Evolutionary conservation across 306 rosid species (phyloP).

Genomic region (Cucumis hystrix): DNA sequence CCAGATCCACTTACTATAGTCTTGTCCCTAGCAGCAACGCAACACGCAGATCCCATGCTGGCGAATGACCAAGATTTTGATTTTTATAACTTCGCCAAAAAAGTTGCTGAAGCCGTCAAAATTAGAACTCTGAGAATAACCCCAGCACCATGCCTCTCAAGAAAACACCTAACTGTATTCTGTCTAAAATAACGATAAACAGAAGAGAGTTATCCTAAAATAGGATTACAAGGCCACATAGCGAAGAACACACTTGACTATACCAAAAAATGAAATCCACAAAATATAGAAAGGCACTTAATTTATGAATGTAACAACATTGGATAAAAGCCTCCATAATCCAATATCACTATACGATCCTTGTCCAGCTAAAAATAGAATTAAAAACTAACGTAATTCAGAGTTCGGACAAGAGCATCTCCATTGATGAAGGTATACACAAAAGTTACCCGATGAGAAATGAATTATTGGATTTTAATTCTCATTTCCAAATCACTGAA

Average conservation of each 20-base stretch:
- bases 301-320: background rate
- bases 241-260: background rate
- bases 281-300: background rate
- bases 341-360: background rate
- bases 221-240: background rate
- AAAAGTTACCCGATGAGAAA: background rate
- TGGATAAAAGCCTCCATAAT: background rate
- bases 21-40: constrained; percentile 46
- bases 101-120: constrained; percentile 13
- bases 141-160: constrained; percentile 9
- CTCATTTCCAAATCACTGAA: constrained; percentile 9
- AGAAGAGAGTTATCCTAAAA: background rate
- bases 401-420: background rate
- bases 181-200: constrained; percentile 6
- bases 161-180: background rate
- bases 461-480: background rate
- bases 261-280: background rate
- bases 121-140: constrained; percentile 6
- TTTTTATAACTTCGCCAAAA: background rate
- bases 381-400: background rate
- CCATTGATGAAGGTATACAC: background rate
- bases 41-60: constrained; percentile 49
- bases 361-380: background rate
- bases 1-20: constrained; percentile 32
- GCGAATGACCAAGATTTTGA: background rate